Base-by-base conservation (phyloP, 176 grass and related monocot species). In the Themeda triandra region DNA sequence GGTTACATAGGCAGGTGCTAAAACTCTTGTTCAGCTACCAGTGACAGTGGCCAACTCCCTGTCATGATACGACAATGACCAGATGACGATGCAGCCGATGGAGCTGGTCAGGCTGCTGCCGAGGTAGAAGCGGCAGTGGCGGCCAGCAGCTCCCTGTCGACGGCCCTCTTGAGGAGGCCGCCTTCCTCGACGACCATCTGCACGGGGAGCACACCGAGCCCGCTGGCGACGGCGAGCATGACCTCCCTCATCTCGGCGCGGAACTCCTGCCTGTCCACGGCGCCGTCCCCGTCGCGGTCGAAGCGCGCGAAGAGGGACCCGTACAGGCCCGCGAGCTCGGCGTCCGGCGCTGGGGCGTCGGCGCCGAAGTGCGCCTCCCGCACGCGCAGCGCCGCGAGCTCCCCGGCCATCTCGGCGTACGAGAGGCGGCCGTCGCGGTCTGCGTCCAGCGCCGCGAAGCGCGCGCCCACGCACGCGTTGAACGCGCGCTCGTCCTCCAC, bases 221-320 rank as follows among this genome's bases (percentile, higher is more conserved):
- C 95, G 45, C 59, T 82, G 4, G 92, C 92, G 21, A 98, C 92
- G 49, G 89, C 95, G 32, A 98, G 83, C 95, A 98, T 91, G 66
- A 98, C 80, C 89, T 98, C 90, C 82, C 80, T 87, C 95, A 92
- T 94, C 94, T 92, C 94, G 13, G 85, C 89, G 18, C 87, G 78
- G 84, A 91, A 97, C 70, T 97, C 90, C 64, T 92, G 84, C 6
- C 32, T 56, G 54, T 77, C 92, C 69, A 94, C 88, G 24, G 78
- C 73, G 39, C 95, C 92, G 9, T 92, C 78, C 67, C 92, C 92
- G 74, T 97, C 92, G 59, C 76, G 90, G 63, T 94, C 92, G 56
- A 94, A 97, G 41, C 73, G 84, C 23, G 82, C 63, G 33, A 97
- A 92, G 37, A 94, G 85, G 25, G 78, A 81, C 3, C 23, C 86